These are phyloP conservation scores for Prosopis cineraria DNA, from an alignment of 306 rosid species.

Conservation along the genomic window DNA sequence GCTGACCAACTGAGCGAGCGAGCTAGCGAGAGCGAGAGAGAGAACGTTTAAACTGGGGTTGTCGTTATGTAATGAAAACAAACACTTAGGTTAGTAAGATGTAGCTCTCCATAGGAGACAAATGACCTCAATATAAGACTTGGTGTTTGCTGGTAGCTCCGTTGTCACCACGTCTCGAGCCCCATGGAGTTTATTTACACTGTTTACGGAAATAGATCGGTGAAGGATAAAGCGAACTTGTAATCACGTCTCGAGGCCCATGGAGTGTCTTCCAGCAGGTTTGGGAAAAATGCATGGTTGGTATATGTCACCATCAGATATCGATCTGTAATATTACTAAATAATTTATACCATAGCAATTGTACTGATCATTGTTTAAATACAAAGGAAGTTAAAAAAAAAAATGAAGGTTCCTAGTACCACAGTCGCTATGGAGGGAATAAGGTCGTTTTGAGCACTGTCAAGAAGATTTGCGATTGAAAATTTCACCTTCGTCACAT, in stretches of 20 bases:
- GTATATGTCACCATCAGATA: constrained; percentile 19
- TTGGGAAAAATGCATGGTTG: constrained; percentile 7
- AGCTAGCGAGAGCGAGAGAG: not conserved
- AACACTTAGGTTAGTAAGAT: not conserved
- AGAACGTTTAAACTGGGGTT: not conserved
- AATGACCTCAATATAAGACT: not conserved
- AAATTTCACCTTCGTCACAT: not conserved
- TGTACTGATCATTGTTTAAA: not conserved
- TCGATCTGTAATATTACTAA: not conserved
- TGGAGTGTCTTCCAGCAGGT: not conserved
- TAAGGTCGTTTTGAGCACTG: constrained; percentile 21
- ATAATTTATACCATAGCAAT: not conserved
- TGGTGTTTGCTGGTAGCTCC: not conserved
- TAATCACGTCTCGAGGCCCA: constrained; percentile 14
- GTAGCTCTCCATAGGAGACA: constrained; percentile 2
- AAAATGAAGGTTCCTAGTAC: constrained; percentile 14
- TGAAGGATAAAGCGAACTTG: not conserved
- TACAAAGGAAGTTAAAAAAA: not conserved
- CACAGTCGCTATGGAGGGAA: too few species aligned
- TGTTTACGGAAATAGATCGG: constrained; percentile 5
- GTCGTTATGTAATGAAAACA: not conserved
- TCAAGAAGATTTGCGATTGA: not conserved
- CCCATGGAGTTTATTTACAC: not conserved
- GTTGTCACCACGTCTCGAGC: constrained; percentile 14
- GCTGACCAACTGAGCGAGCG: too few species aligned